Conservation (phyloP, 192 early-diverging fungal genomes). For the Haplosporangium gracile region DNA sequence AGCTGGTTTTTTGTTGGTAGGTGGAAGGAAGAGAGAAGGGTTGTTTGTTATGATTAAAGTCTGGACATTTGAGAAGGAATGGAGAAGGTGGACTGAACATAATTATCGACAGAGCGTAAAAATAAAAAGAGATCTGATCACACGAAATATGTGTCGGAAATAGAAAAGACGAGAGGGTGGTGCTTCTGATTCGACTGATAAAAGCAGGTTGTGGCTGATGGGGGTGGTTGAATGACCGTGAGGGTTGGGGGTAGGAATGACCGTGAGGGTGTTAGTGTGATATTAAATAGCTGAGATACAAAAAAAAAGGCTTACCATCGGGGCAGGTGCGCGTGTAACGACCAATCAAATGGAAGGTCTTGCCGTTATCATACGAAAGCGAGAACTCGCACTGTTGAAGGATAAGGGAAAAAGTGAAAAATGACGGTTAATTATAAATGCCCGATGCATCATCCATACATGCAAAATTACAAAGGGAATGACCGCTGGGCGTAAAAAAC, state of each 20-base stretch:
- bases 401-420: background rate
- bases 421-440: background rate
- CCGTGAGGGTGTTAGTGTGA: background rate
- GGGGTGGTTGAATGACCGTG: too few relatives aligned
- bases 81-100: background rate
- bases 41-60: background rate
- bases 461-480: background rate
- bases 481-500: background rate
- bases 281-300: background rate
- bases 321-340: constrained; percentile 56
- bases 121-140: too few relatives aligned
- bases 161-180: too few relatives aligned
- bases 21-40: background rate
- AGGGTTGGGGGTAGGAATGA: too few relatives aligned
- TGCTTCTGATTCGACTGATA: too few relatives aligned
- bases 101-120: too few relatives aligned
- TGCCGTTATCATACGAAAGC: constrained; percentile 72
- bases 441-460: background rate
- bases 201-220: too few relatives aligned
- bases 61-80: background rate
- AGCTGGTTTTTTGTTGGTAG: constrained; percentile 5
- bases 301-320: constrained; percentile 27
- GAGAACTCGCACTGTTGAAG: constrained; percentile 73
- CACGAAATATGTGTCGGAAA: too few relatives aligned
- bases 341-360: constrained; percentile 61